A percentile compares a stretch with the other conserved stretches of the same genome.
phyloP scores from a whole-genome alignment of 2,329 filamentous ascomycete genomes.

The Dactylonectria macrodidyma region DNA sequence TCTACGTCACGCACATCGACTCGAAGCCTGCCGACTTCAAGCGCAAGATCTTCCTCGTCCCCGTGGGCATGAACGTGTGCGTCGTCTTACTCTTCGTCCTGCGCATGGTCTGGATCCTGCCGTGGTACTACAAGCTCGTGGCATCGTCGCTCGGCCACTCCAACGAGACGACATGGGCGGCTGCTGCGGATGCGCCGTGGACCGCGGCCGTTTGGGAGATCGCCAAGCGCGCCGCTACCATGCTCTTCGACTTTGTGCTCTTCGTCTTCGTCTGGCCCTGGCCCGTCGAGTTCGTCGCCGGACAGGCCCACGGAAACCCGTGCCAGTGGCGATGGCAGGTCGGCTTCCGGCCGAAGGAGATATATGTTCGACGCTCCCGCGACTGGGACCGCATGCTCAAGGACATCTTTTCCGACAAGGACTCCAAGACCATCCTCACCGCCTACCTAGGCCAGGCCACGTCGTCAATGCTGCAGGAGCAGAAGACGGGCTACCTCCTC shows the following conservation, averaged over 20 bases:
- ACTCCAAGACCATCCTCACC: constrained; percentile 71
- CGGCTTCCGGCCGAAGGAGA: constrained; percentile 84
- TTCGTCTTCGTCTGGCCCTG: constrained; percentile 79
- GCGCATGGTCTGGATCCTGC: constrained; percentile 78
- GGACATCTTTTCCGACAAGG: constrained; percentile 67
- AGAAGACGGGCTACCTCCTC: constrained; percentile 90
- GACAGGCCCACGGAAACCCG: constrained; percentile 71
- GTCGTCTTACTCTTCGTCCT: constrained; percentile 76
- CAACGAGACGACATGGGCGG: constrained; percentile 77
- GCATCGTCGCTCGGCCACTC: constrained; percentile 75
- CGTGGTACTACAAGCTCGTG: constrained; percentile 80
- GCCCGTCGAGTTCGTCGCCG: constrained; percentile 81
- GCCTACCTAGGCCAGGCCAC: constrained; percentile 78
- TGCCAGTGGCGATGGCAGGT: constrained; percentile 80
- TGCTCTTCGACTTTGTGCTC: constrained; percentile 82
- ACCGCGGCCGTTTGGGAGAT: constrained; percentile 70
- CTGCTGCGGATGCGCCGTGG: constrained; percentile 68
- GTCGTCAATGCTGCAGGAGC: constrained; percentile 73
- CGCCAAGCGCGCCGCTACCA: constrained; percentile 71
- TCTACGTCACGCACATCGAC: constrained; percentile 92
- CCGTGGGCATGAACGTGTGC: constrained; percentile 80
- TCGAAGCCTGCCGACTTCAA: constrained; percentile 79
- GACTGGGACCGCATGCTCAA: constrained; percentile 76
- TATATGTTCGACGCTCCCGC: constrained; percentile 84
- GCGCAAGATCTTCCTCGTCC: constrained; percentile 85